Conservation (phyloP, 1,139 yeast species). For the Hemisphaericaspora subhashii region DNA sequence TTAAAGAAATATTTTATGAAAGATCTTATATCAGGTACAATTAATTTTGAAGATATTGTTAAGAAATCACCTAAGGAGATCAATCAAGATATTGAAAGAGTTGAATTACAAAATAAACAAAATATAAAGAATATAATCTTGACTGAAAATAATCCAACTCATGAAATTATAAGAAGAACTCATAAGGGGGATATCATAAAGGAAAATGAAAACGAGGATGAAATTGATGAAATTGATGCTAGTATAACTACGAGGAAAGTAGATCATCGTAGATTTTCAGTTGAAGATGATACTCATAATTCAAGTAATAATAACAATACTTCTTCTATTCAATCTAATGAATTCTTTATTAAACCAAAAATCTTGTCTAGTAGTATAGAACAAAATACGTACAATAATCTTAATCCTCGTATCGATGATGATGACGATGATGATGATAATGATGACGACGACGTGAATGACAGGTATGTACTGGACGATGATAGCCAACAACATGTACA, state of each 20-base stretch:
- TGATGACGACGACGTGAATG: slow-evolving; percentile 20
- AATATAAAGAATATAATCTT: slow-evolving; percentile 39
- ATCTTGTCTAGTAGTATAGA: slow-evolving; percentile 10
- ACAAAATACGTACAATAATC: slow-evolving; percentile 15
- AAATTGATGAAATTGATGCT: slow-evolving; percentile 28
- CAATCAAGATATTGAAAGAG: slow-evolving; percentile 19
- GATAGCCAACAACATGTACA: background rate
- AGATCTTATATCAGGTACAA: slow-evolving; percentile 28
- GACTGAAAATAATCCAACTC: slow-evolving; percentile 47
- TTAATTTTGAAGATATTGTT: slow-evolving; percentile 30
- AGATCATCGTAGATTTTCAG: slow-evolving; percentile 41
- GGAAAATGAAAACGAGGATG: slow-evolving; percentile 44
- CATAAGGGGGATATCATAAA: slow-evolving; percentile 85
- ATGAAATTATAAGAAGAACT: slow-evolving; percentile 68
- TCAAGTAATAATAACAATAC: background rate
- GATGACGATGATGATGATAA: slow-evolving; percentile 21
- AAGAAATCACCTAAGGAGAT: slow-evolving; percentile 37
- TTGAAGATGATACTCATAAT: slow-evolving; percentile 16
- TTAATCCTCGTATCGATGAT: slow-evolving; percentile 15
- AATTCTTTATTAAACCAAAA: slow-evolving; percentile 5
- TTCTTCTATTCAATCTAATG: slow-evolving; percentile 4
- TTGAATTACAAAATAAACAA: slow-evolving; percentile 16
- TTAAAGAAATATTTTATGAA: slow-evolving; percentile 32
- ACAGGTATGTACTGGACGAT: slow-evolving; percentile 9
- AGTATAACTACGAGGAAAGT: slow-evolving; percentile 41